phyloP scores from a whole-genome alignment of 495 filamentous ascomycete genomes.

The Physcia stellaris region DNA sequence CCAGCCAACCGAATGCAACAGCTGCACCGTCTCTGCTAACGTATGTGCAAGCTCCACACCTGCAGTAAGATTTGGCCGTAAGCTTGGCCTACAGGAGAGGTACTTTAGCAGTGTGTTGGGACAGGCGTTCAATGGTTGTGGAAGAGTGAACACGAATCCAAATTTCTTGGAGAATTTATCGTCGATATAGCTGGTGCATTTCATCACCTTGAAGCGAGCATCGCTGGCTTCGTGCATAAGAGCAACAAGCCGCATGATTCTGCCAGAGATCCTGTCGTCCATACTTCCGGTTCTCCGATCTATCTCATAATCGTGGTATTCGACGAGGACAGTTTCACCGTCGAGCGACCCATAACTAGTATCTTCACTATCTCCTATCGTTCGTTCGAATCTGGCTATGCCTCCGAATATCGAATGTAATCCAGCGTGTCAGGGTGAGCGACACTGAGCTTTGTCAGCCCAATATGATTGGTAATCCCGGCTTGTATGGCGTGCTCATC shows the following conservation, averaged over 20 bases:
- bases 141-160: not conserved
- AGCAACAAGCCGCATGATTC: not conserved
- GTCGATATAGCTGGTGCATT: conserved; percentile 1
- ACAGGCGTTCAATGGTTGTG: not conserved
- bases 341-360: not conserved
- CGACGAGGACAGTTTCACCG: not conserved
- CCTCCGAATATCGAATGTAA: not conserved
- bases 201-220: not conserved
- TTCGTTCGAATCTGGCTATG: not conserved
- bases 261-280: not conserved
- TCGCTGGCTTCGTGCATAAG: not conserved
- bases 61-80: conserved; percentile 6
- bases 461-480: not conserved
- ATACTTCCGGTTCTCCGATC: not conserved
- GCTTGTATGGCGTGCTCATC: not conserved
- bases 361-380: too few relatives aligned
- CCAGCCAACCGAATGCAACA: conserved; percentile 16
- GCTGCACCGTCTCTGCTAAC: conserved; percentile 10
- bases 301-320: not conserved
- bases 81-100: not conserved
- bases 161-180: not conserved
- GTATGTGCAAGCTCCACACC: conserved; percentile 15
- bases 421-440: not conserved
- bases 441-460: not conserved
- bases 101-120: not conserved